Conservation (phyloP, 2,329 filamentous ascomycete genomes). For the Exophiala sideris region DNA sequence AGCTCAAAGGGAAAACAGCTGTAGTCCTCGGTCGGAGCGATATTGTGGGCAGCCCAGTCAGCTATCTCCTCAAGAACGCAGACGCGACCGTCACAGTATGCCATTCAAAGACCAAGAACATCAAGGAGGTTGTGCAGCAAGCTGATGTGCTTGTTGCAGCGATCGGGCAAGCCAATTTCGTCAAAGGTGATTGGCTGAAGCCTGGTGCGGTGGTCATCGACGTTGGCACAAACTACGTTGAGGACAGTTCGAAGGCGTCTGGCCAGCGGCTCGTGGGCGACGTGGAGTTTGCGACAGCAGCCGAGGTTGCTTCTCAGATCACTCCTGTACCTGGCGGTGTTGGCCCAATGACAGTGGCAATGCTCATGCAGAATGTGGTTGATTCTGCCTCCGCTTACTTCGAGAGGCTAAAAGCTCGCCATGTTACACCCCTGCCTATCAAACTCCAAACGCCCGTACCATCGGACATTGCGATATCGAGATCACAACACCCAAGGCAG, state of each 20-base stretch:
- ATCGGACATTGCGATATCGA: conserved; percentile 91
- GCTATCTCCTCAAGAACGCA: conserved; percentile 90
- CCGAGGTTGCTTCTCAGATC: conserved; percentile 83
- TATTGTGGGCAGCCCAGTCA: conserved; percentile 95
- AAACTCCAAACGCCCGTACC: conserved; percentile 78
- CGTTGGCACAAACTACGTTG: conserved; percentile 94
- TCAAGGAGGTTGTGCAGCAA: conserved; percentile 70
- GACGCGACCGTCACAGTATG: conserved; percentile 96
- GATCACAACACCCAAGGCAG: conserved; percentile 84
- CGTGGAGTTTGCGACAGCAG: conserved; percentile 84
- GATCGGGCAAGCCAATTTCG: conserved; percentile 80
- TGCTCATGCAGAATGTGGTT: conserved; percentile 94
- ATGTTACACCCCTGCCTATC: conserved; percentile 77
- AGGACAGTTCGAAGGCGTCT: conserved; percentile 85
- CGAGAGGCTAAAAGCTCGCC: conserved; percentile 75
- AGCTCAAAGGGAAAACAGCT: conserved; percentile 84
- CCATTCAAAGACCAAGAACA: conserved; percentile 78
- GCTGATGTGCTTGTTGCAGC: conserved; percentile 91
- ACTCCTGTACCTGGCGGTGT: conserved; percentile 96
- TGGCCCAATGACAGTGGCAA: conserved; percentile 97
- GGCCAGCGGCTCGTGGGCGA: conserved; percentile 90
- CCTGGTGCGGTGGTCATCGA: conserved; percentile 93
- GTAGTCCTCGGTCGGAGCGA: conserved; percentile 94
- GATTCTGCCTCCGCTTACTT: conserved; percentile 79
- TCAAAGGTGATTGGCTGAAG: conserved; percentile 96